These are phyloP conservation scores for Barnettozyma vustinii DNA, from an alignment of 805 yeast species.

Conservation along the genomic window DNA sequence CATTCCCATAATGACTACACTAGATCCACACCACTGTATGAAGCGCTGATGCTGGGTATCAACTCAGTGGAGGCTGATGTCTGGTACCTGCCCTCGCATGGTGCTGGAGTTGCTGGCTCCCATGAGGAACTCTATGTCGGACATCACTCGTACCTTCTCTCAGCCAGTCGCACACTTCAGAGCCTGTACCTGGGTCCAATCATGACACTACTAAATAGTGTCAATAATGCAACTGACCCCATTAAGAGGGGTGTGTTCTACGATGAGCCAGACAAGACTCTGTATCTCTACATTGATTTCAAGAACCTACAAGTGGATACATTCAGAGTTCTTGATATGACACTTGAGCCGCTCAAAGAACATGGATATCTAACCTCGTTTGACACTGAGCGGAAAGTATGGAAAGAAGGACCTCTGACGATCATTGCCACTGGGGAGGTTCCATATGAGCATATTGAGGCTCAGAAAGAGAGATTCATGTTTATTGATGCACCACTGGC, in stretches of 20 bases:
- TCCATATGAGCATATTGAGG: slow-evolving; percentile 37
- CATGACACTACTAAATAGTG: slow-evolving; percentile 36
- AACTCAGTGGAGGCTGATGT: slow-evolving; percentile 64
- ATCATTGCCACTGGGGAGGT: slow-evolving; percentile 63
- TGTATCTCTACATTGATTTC: slow-evolving; percentile 60
- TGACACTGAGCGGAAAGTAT: slow-evolving; percentile 30
- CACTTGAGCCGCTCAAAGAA: slow-evolving; percentile 42
- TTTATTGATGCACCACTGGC: slow-evolving; percentile 40
- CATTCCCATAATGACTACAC: slow-evolving; percentile 74
- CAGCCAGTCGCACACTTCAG: slow-evolving; percentile 38
- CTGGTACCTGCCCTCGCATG: slow-evolving; percentile 33
- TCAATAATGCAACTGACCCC: slow-evolving; percentile 29
- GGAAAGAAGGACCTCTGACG: slow-evolving; percentile 50
- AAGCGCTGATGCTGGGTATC: slow-evolving; percentile 48
- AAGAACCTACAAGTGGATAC: slow-evolving; percentile 46
- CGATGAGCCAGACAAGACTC: slow-evolving; percentile 42
- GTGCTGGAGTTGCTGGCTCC: background rate
- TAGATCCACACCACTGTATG: slow-evolving; percentile 51
- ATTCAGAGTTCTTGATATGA: slow-evolving; percentile 39
- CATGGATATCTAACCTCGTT: slow-evolving; percentile 46
- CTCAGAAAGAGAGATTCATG: slow-evolving; percentile 8
- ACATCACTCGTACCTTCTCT: slow-evolving; percentile 46
- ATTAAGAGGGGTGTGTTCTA: slow-evolving; percentile 19
- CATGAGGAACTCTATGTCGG: slow-evolving; percentile 50
- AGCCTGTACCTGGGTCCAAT: slow-evolving; percentile 50